Evolutionary conservation across 2,329 filamentous ascomycete genomes (phyloP).

Genomic region (Microsporum ferrugineum): DNA sequence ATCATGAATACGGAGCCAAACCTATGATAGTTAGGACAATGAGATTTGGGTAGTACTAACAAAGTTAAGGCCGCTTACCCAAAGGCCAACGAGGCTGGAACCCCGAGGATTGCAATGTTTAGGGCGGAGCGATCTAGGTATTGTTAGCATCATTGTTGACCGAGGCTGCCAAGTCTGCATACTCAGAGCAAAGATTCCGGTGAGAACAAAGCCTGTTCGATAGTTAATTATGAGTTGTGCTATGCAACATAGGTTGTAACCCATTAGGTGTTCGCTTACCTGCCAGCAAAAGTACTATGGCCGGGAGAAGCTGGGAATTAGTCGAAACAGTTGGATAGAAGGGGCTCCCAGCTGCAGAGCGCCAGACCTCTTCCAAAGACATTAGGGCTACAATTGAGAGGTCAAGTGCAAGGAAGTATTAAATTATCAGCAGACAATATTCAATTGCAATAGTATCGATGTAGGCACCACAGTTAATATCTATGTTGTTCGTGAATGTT

Average conservation of each 20-base stretch:
- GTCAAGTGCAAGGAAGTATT: neutral
- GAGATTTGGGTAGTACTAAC: constrained; percentile 10
- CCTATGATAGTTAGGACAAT: constrained; percentile 37
- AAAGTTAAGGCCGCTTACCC: constrained; percentile 51
- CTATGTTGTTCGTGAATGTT: neutral
- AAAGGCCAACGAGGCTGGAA: constrained; percentile 79
- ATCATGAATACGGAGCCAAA: constrained; percentile 97
- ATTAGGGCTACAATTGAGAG: constrained; percentile 23
- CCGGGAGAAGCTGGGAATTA: constrained; percentile 70
- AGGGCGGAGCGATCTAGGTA: constrained; percentile 63
- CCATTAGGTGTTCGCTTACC: constrained; percentile 34
- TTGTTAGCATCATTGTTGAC: constrained; percentile 7
- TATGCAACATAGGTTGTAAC: neutral
- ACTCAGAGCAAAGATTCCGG: constrained; percentile 80
- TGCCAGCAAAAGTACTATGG: constrained; percentile 60
- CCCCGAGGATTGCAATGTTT: constrained; percentile 64
- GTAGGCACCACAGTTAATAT: too few relatives aligned
- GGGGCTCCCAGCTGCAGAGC: constrained; percentile 76
- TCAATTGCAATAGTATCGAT: neutral
- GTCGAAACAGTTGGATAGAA: constrained; percentile 74
- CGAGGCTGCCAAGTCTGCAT: constrained; percentile 24
- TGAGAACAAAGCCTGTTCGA: constrained; percentile 50
- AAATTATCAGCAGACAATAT: neutral
- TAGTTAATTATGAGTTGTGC: neutral
- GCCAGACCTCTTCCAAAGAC: constrained; percentile 83